phyloP scores from a whole-genome alignment of 2,329 filamentous ascomycete genomes.

The Madurella mycetomatis region DNA sequence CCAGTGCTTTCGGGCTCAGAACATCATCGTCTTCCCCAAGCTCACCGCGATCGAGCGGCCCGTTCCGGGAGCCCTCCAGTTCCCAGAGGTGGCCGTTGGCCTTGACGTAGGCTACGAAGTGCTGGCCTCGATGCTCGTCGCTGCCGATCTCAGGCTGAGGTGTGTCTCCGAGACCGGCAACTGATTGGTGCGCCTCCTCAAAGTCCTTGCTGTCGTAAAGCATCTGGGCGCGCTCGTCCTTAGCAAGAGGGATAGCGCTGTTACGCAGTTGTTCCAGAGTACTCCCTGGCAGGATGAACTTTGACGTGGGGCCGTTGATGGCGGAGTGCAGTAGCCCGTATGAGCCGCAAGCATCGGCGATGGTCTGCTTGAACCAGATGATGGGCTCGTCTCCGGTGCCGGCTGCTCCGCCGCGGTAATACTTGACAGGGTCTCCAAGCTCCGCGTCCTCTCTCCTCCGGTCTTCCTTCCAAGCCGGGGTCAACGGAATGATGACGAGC shows the following conservation, averaged over 20 bases:
- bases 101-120: conserved; percentile 81
- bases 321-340: conserved; percentile 72
- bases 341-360: conserved; percentile 75
- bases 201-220: conserved; percentile 67
- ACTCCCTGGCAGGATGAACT: conserved; percentile 50
- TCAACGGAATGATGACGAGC: conserved; percentile 74
- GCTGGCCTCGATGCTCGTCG: conserved; percentile 53
- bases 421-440: conserved; percentile 14
- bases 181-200: conserved; percentile 68
- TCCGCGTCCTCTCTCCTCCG: conserved; percentile 53
- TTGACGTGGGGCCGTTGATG: conserved; percentile 61
- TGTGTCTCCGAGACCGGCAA: conserved; percentile 65
- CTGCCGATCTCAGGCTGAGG: conserved; percentile 57
- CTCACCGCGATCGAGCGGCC: conserved; percentile 62
- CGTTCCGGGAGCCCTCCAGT: conserved; percentile 69
- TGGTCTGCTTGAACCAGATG: conserved; percentile 82
- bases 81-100: conserved; percentile 66
- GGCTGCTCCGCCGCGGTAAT: conserved; percentile 16
- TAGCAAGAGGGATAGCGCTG: conserved; percentile 59
- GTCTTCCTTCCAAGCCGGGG: conserved; percentile 32
- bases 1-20: conserved; percentile 63
- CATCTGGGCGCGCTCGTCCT: conserved; percentile 58
- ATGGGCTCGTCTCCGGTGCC: conserved; percentile 45
- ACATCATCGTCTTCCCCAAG: conserved; percentile 56
- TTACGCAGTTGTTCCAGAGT: conserved; percentile 55